phyloP scores from a whole-genome alignment of 2,329 filamentous ascomycete species.

The Aspergillus latus region DNA sequence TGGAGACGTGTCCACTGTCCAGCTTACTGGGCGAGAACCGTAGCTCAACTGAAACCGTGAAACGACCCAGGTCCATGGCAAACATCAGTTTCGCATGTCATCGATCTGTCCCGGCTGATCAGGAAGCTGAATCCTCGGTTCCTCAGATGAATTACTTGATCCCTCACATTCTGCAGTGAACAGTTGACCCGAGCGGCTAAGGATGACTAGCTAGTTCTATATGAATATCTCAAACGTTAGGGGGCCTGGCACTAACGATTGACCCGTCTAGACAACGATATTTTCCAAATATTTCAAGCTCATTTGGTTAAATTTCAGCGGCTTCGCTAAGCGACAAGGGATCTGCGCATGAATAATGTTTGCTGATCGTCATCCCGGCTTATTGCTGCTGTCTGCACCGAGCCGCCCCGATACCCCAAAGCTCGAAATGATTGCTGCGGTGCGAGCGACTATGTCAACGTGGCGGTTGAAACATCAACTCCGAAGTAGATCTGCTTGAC shows the following conservation, averaged over 20 bases:
- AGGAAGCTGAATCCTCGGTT: neutral
- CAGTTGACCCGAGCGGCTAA: neutral
- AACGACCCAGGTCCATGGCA: neutral
- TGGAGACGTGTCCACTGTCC: neutral
- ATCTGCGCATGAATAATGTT: neutral
- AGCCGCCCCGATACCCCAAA: constrained; percentile 1
- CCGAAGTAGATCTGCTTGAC: neutral
- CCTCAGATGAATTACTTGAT: neutral
- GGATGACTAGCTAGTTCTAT: neutral
- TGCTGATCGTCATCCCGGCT: constrained; percentile 4
- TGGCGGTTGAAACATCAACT: constrained; percentile 1
- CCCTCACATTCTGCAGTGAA: neutral
- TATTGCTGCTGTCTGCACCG: neutral
- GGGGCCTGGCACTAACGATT: too few relatives aligned
- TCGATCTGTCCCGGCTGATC: neutral
- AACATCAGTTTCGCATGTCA: neutral
- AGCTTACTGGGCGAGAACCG: neutral
- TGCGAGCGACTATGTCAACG: constrained; percentile 2
- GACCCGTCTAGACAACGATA: neutral
- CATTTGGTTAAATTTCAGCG: neutral
- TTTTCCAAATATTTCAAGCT: neutral
- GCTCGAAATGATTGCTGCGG: neutral
- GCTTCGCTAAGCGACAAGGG: neutral
- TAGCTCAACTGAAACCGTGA: neutral
- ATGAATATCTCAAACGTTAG: too few relatives aligned